phyloP scores from a whole-genome alignment of 2,329 filamentous ascomycete genomes.

The Daldinia sp. region DNA sequence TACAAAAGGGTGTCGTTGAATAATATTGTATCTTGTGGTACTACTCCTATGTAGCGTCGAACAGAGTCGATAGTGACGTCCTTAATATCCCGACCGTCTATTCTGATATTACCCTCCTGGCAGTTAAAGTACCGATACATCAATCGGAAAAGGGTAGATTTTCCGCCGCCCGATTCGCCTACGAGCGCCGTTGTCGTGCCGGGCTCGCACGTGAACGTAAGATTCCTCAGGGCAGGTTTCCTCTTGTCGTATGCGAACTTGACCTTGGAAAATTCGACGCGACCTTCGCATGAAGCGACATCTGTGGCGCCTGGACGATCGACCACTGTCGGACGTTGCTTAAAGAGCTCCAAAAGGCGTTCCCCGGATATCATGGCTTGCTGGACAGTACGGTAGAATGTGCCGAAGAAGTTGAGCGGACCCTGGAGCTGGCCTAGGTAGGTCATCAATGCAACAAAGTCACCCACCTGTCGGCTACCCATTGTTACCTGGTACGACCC shows the following conservation, averaged over 20 bases:
- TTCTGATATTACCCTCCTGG: slow-evolving; percentile 77
- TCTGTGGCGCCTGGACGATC: slow-evolving; percentile 73
- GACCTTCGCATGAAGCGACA: slow-evolving; percentile 75
- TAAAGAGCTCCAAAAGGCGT: slow-evolving; percentile 93
- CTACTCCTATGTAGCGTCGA: slow-evolving; percentile 88
- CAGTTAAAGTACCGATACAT: slow-evolving; percentile 97
- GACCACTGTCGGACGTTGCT: slow-evolving; percentile 90
- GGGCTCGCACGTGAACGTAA: slow-evolving; percentile 85
- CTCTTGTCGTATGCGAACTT: slow-evolving; percentile 89
- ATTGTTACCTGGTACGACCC: slow-evolving; percentile 79
- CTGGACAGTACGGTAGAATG: slow-evolving; percentile 95
- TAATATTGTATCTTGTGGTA: slow-evolving; percentile 93
- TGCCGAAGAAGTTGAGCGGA: slow-evolving; percentile 87
- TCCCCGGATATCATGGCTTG: slow-evolving; percentile 98
- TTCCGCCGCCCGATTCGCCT: slow-evolving; percentile 94
- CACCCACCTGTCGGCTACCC: slow-evolving; percentile 70
- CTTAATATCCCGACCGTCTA: slow-evolving; percentile 86
- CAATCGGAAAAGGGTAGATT: slow-evolving; percentile 94
- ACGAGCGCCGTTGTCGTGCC: slow-evolving; percentile 96
- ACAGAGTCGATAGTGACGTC: slow-evolving; percentile 94
- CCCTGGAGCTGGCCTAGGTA: slow-evolving; percentile 83
- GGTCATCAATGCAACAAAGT: slow-evolving; percentile 77
- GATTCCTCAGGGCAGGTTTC: slow-evolving; percentile 82
- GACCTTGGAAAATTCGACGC: slow-evolving; percentile 87
- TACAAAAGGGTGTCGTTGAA: slow-evolving; percentile 97